Evolutionary conservation across 495 filamentous ascomycete species (phyloP), one percentile per base, ranked within the genome.

Genomic region (Penicillium paradoxum): DNA sequence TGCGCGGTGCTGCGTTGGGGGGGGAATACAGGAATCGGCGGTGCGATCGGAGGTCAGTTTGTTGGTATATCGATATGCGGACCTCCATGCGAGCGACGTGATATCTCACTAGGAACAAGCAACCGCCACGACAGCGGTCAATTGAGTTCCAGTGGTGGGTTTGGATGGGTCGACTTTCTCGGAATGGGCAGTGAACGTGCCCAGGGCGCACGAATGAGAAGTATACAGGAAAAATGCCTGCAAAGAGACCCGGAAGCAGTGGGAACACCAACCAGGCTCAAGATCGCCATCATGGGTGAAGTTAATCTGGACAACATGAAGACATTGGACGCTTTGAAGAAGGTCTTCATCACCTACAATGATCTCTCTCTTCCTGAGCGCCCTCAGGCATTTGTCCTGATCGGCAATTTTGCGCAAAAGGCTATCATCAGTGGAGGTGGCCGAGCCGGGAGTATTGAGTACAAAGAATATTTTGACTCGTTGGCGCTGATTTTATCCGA

Each of bases 101-200:
- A 85, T 33, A 80, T 81, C 19, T 91, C 87, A 3, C 74, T 96
- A 14, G 92, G 93, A 24, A 79, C 88, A 27, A 80, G 70, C 46
- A 81, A 76, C 32, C 78, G 75, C 30, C 70, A 73, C 21, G 76
- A 66, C 11, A 70, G 63, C 17, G 75, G 79, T 58, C 79, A 85
- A 57, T 60, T 74, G 19, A 74, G 71, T 34, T 84, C 82, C 15
- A 82, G 85, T 53, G 87, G 87, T 17, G 91, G 89, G 1, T 95
- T 97, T 63, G 95, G 93, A 10, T 97, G 95, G 89, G 86, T 96
- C 8, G 95, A 99, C 63, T 97, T 97, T 66, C 70, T 96, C 0
- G 93, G 95, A 18, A 81, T 91, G 2, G 93, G 93, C 7, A 92
- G 89, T 55, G 90, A 96, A 66, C 86, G 91, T 45, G 90, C 90